Base-by-base conservation (phyloP, 176 grass and related monocot species). In the Miscanthus lutarioriparius region DNA sequence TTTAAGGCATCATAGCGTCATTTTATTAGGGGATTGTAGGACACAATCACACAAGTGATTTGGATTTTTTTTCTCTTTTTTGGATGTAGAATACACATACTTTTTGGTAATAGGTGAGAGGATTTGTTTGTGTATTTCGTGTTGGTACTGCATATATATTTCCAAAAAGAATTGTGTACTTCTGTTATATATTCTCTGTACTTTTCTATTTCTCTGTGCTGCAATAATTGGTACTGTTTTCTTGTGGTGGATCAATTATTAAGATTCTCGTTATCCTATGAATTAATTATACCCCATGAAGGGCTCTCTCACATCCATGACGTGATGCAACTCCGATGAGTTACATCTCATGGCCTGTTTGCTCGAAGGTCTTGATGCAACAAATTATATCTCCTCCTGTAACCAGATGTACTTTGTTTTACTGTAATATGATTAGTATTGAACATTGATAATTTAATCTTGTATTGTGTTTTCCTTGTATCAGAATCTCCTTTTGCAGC, bases 71-170 rank as follows among this genome's bases (percentile, higher is more conserved):
- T 66, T 15, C 22, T 16, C 7, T 10, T 10, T 23, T 59, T 10
- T 59, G 54, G n/a, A 40, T 66, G 15, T 44, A 47, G 15, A 47
- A 79, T 64, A 45, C 38, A 45, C 38, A 19, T 51, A 51, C 3
- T 13, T 45, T 79, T 33, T 39, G 36, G 6, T 27, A 63, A 78
- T 41, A 58, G 7, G 32, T 78, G 28, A 19, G 10, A 39, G 6
- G 51, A 75, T 64, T 27, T 79, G 6, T 25, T 66, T 79, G 20
- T 64, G 74, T n/a, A 59, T 76, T 78, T 64, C 56, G 43, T 62
- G 20, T 9, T 64, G 56, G 12, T 23, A 59, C 53, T 58, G 20
- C 20, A 58, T n/a, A 58, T 58, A 26, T 61, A 51, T 23, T 61
- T 61, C 20, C 35, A 62, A 62, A 76, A 40, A 25, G 10, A 61